Evolutionary conservation across 2,329 filamentous ascomycete genomes (phyloP).

Genomic region (Colletotrichum echinochloae): DNA sequence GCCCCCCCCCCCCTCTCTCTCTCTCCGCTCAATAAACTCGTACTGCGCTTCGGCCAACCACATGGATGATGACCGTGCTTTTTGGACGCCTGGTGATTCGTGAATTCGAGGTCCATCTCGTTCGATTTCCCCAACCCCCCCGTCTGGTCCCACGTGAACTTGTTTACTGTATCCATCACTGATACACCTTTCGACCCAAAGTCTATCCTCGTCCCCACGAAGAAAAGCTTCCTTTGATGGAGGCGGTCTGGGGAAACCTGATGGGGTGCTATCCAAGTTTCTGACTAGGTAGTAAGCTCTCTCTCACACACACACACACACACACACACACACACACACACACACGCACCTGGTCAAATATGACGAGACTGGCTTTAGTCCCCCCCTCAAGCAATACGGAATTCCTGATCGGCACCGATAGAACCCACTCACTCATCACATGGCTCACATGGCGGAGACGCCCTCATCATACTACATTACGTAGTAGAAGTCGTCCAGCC

Average conservation of each 20-base stretch:
- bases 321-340: neutral
- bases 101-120: too few relatives aligned
- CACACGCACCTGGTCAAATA: neutral
- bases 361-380: neutral
- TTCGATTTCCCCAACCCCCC: neutral
- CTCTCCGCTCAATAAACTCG: too few relatives aligned
- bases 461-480: neutral
- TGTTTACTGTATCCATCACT: neutral
- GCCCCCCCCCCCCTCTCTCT: too few relatives aligned
- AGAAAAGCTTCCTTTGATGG: constrained; percentile 34
- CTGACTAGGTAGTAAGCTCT: neutral
- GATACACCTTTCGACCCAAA: constrained; percentile 4
- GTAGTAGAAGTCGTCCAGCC: constrained; percentile 19
- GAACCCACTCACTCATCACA: constrained; percentile 21
- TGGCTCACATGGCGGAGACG: constrained; percentile 10
- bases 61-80: constrained; percentile 3
- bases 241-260: constrained; percentile 24
- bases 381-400: constrained; percentile 3
- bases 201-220: constrained; percentile 16
- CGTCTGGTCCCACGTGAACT: neutral
- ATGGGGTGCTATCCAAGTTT: constrained; percentile 31
- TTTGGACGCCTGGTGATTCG: too few relatives aligned
- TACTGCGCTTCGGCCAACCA: constrained; percentile 28
- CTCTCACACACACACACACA: neutral
- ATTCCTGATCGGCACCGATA: neutral